Evolutionary conservation across 805 yeast species (phyloP).

Genomic region (Pichia scutulata): DNA sequence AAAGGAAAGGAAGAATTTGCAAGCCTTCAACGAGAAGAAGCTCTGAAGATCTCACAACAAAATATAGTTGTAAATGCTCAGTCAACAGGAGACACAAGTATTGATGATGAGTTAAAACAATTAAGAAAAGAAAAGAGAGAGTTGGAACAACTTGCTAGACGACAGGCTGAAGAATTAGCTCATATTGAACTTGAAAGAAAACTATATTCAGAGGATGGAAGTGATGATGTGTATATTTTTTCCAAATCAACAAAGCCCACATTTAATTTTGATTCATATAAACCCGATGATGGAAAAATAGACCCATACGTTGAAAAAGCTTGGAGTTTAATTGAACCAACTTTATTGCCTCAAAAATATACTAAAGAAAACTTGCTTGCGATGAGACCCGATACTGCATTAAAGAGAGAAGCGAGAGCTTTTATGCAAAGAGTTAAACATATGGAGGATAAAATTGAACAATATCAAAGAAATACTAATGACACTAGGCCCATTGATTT

Average conservation of each 20-base stretch:
- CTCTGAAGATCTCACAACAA: not conserved
- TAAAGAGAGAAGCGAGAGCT: not conserved
- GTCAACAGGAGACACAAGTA: too few relatives aligned
- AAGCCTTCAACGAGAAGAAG: conserved; percentile 20
- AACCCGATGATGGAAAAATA: not conserved
- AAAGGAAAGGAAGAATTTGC: conserved; percentile 35
- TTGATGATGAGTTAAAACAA: not conserved
- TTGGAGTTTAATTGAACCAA: not conserved
- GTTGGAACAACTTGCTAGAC: conserved; percentile 8
- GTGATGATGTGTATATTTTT: not conserved
- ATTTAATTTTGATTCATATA: not conserved
- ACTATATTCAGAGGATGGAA: not conserved
- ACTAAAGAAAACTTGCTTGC: not conserved
- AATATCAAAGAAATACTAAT: not conserved
- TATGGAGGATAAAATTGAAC: not conserved
- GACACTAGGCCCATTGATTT: not conserved
- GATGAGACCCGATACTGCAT: conserved; percentile 7
- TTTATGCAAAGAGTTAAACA: conserved; percentile 4
- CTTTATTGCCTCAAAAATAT: not conserved
- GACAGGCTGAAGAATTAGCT: too few relatives aligned
- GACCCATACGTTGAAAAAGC: not conserved
- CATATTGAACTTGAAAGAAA: not conserved
- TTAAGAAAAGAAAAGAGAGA: not conserved
- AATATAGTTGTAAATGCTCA: not conserved
- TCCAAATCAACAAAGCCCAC: not conserved